Conservation (phyloP, 768 basidiomycete species). For the Pulveroboletus sp. region DNA sequence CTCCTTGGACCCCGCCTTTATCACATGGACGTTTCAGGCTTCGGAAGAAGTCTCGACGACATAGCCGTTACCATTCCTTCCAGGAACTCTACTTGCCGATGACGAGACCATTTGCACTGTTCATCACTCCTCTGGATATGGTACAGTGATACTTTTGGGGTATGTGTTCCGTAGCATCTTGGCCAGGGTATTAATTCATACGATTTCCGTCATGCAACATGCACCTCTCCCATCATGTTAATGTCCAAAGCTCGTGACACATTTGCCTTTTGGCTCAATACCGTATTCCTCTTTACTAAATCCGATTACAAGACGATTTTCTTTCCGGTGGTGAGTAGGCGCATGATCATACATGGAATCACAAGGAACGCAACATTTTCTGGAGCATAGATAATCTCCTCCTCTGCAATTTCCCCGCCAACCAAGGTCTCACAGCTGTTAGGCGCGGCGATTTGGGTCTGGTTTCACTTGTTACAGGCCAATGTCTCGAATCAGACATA, state of each 20-base stretch:
- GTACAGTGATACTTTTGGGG: background rate
- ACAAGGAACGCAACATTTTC: background rate
- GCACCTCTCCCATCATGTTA: background rate
- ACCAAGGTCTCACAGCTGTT: background rate
- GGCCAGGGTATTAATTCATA: too few relatives aligned
- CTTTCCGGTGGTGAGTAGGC: slow-evolving; percentile 32
- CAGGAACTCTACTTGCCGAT: background rate
- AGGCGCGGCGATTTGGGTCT: slow-evolving; percentile 23
- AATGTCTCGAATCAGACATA: slow-evolving; percentile 33
- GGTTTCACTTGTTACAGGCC: slow-evolving; percentile 33
- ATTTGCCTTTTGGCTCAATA: slow-evolving; percentile 19
- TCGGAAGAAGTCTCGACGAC: background rate
- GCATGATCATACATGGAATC: background rate
- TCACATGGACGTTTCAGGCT: background rate
- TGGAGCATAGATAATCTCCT: slow-evolving; percentile 8
- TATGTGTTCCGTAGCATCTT: background rate
- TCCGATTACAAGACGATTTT: slow-evolving; percentile 35
- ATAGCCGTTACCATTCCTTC: background rate
- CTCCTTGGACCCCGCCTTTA: background rate
- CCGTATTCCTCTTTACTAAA: slow-evolving; percentile 33
- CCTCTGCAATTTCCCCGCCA: slow-evolving; percentile 3
- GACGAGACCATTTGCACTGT: background rate
- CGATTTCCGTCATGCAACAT: background rate
- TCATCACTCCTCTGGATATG: background rate
- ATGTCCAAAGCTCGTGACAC: background rate